These are phyloP conservation scores for Chenopodium suecicum DNA, from an alignment of 148 eudicot genomes.

Conservation along the genomic window DNA sequence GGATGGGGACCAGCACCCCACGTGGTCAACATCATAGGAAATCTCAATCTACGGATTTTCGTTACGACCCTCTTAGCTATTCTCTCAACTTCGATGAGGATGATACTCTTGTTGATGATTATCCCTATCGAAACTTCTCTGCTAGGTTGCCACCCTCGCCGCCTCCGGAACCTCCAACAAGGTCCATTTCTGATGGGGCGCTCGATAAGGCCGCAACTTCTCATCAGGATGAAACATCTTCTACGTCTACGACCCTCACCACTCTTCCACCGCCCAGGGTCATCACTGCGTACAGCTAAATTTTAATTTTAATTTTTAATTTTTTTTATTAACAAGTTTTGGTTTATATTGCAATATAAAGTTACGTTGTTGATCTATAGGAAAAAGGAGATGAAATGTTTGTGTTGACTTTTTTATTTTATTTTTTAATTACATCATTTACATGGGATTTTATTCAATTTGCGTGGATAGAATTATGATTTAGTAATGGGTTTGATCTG, in stretches of 20 bases:
- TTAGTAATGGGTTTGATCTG: too few species aligned
- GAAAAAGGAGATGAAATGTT: background rate
- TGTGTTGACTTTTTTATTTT: background rate
- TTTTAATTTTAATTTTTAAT: too few species aligned
- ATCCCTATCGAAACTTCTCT: constrained; percentile 36
- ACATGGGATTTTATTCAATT: too few species aligned
- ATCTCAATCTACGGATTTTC: constrained; percentile 43
- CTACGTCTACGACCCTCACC: background rate
- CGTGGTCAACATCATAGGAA: constrained; percentile 23
- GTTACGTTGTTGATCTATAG: background rate
- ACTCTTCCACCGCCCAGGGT: constrained; percentile 6
- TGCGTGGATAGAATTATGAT: background rate
- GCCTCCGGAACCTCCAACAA: background rate
- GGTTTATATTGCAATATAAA: too few species aligned
- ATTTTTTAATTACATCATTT: too few species aligned
- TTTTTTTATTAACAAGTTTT: background rate
- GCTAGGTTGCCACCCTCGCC: constrained; percentile 35
- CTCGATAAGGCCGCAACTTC: background rate
- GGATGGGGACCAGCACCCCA: constrained; percentile 32
- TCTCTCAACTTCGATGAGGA: constrained; percentile 43
- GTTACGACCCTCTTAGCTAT: constrained; percentile 47
- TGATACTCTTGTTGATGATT: constrained; percentile 12
- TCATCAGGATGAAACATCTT: background rate
- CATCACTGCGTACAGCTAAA: constrained; percentile 28
- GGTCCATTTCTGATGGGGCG: background rate